These are phyloP conservation scores for Lichtheimia ornata DNA, from an alignment of 371 early-diverging fungal genomes.

Conservation along the genomic window DNA sequence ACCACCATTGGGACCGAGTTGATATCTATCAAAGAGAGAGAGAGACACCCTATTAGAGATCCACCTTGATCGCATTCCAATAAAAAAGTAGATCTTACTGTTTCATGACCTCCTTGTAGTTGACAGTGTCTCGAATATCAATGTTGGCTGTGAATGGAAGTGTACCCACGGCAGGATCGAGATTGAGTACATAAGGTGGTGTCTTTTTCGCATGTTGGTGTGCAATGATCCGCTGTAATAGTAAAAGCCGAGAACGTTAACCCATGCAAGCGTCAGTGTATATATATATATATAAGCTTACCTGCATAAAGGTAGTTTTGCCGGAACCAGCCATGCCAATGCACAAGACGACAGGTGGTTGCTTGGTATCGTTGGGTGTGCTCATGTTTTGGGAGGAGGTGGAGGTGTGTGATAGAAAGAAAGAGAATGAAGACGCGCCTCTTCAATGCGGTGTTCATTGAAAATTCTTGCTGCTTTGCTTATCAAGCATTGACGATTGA, in stretches of 20 bases:
- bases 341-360: conserved; percentile 81
- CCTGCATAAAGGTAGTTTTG: conserved; percentile 98
- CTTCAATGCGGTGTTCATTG: too few relatives aligned
- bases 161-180: conserved; percentile 97
- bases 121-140: conserved; percentile 98
- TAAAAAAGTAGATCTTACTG: conserved; percentile 62
- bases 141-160: conserved; percentile 96
- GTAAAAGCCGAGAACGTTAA: too few relatives aligned
- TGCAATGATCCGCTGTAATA: conserved; percentile 81
- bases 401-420: too few relatives aligned
- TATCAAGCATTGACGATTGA: too few relatives aligned
- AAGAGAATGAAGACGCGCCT: too few relatives aligned
- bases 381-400: neutral
- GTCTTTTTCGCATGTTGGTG: conserved; percentile 77
- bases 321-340: conserved; percentile 99
- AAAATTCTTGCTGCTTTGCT: too few relatives aligned
- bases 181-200: conserved; percentile 91
- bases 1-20: conserved; percentile 99
- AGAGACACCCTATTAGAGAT: neutral
- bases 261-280: too few relatives aligned
- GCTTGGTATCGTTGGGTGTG: conserved; percentile 3
- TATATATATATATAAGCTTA: conserved; percentile 36
- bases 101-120: conserved; percentile 99
- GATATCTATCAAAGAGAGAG: conserved; percentile 75
- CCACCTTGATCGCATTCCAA: neutral